Evolutionary conservation across 495 filamentous ascomycete genomes (phyloP).

Genomic region (Penicillium desertorum): DNA sequence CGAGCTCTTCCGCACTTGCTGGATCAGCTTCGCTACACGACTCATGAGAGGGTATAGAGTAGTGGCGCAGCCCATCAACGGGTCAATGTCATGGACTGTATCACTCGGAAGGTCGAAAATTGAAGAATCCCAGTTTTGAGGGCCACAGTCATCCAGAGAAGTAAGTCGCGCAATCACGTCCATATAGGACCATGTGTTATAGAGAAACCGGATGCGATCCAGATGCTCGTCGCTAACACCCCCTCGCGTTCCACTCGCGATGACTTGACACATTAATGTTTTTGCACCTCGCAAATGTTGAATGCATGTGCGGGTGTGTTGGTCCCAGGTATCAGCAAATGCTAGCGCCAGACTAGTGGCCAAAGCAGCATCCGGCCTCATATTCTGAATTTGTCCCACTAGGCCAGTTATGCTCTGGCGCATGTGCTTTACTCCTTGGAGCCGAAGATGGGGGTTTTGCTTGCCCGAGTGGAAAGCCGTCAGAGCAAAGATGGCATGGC

Average conservation of each 20-base stretch:
- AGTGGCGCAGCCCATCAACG: slow-evolving; percentile 71
- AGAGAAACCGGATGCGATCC: slow-evolving; percentile 64
- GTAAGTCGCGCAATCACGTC: slow-evolving; percentile 78
- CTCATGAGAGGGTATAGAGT: slow-evolving; percentile 75
- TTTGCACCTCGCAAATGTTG: slow-evolving; percentile 71
- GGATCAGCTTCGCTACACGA: slow-evolving; percentile 65
- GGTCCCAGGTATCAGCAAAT: slow-evolving; percentile 78
- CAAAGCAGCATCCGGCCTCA: slow-evolving; percentile 65
- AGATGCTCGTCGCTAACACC: slow-evolving; percentile 43
- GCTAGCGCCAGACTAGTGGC: slow-evolving; percentile 73
- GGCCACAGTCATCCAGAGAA: slow-evolving; percentile 59
- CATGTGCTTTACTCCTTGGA: slow-evolving; percentile 73
- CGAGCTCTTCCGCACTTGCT: slow-evolving; percentile 57
- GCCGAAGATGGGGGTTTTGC: slow-evolving; percentile 54
- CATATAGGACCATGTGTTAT: slow-evolving; percentile 81
- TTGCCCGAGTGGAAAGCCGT: slow-evolving; percentile 73
- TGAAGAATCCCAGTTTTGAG: slow-evolving; percentile 52
- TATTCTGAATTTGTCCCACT: slow-evolving; percentile 57
- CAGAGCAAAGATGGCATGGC: slow-evolving; percentile 72
- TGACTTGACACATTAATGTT: slow-evolving; percentile 58
- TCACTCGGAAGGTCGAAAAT: slow-evolving; percentile 40
- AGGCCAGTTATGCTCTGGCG: slow-evolving; percentile 61
- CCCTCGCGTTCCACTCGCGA: slow-evolving; percentile 43
- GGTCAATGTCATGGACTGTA: slow-evolving; percentile 62
- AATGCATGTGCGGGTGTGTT: slow-evolving; percentile 71